These are phyloP conservation scores for Populus tremula DNA, from an alignment of 345 rosid species.

Conservation along the genomic window DNA sequence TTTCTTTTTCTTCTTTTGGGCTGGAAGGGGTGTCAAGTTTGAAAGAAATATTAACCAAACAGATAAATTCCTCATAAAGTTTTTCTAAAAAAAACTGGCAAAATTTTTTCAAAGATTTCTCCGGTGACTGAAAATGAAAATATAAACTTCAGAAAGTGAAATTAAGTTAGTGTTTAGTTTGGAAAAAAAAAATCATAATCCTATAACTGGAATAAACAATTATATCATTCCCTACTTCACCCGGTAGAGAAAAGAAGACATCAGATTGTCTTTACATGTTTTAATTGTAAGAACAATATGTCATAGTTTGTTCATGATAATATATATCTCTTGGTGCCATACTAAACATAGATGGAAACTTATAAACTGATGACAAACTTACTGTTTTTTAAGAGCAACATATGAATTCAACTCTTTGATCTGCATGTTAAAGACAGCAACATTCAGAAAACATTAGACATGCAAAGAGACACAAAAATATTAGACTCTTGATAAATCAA, in stretches of 20 bases:
- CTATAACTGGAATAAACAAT: neutral
- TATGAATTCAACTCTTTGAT: slow-evolving; percentile 78
- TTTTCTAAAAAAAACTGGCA: neutral
- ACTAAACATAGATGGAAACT: slow-evolving; percentile 4
- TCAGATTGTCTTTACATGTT: neutral
- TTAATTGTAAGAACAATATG: neutral
- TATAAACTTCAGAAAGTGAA: neutral
- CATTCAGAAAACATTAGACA: slow-evolving; percentile 19
- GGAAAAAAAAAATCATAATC: neutral
- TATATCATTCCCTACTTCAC: neutral
- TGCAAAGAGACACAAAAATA: neutral
- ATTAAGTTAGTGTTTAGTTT: neutral
- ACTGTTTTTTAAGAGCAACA: slow-evolving; percentile 78
- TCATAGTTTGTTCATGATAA: neutral
- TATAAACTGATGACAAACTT: slow-evolving; percentile 21
- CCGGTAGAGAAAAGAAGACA: neutral
- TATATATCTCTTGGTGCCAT: neutral
- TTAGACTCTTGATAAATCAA: neutral
- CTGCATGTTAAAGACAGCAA: slow-evolving; percentile 40
- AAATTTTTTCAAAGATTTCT: neutral
- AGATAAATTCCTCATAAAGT: neutral
- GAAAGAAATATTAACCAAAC: neutral
- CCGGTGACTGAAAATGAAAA: neutral
- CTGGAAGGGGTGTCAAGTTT: neutral
- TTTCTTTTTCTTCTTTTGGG: neutral